Evolutionary conservation across 768 basidiomycete genomes (phyloP).

Genomic region (Cubamyces lactineus): DNA sequence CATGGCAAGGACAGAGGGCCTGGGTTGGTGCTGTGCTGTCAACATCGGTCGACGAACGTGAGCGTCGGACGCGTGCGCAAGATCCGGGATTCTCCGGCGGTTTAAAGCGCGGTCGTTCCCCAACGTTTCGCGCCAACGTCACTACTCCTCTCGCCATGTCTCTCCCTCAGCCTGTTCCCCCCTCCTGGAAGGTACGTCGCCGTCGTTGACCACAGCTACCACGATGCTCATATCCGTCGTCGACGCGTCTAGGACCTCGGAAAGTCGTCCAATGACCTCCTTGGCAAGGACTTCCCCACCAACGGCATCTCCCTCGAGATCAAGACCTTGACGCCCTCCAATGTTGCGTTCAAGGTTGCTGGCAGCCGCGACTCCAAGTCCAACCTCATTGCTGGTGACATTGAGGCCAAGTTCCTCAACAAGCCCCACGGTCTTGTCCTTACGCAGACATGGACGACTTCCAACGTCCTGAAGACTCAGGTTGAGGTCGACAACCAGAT

Average conservation of each 20-base stretch:
- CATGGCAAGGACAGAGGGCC: background rate
- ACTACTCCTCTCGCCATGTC: constrained; percentile 61
- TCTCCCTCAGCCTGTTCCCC: constrained; percentile 94
- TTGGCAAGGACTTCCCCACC: constrained; percentile 92
- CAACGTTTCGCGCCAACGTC: constrained; percentile 32
- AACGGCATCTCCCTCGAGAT: constrained; percentile 72
- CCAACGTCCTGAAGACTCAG: constrained; percentile 88
- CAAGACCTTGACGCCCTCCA: constrained; percentile 87
- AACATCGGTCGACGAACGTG: constrained; percentile 18
- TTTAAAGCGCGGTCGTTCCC: constrained; percentile 31
- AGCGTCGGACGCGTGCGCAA: constrained; percentile 13
- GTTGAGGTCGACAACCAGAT: constrained; percentile 97
- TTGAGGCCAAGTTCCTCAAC: constrained; percentile 95
- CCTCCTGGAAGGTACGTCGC: constrained; percentile 88
- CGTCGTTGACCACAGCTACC: constrained; percentile 2
- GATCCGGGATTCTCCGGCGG: constrained; percentile 32
- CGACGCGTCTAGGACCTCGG: constrained; percentile 73
- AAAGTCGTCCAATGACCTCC: constrained; percentile 95
- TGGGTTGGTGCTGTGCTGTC: too few species aligned
- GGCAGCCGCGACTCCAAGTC: constrained; percentile 81
- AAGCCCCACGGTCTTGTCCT: constrained; percentile 90
- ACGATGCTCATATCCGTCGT: constrained; percentile 5
- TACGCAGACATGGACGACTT: constrained; percentile 95
- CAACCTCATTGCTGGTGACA: constrained; percentile 77
- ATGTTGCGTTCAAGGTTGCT: constrained; percentile 91